These are phyloP conservation scores for Ophiostoma fasciatum DNA, from an alignment of 2,329 filamentous ascomycete genomes.

Conservation along the genomic window DNA sequence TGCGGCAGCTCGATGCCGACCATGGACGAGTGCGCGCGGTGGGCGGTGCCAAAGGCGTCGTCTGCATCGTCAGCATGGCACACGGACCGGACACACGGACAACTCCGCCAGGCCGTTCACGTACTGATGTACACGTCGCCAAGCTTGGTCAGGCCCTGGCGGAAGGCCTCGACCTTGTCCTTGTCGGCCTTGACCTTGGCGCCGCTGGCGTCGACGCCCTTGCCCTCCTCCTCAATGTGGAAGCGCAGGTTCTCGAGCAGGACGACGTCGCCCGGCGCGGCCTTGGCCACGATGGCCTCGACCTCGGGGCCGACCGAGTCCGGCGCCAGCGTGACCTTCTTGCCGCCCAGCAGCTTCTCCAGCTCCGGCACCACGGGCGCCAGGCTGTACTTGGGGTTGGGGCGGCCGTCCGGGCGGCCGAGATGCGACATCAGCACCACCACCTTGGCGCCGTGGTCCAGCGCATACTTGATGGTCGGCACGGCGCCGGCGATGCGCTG, in stretches of 20 bases:
- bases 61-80: conserved; percentile 38
- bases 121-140: conserved; percentile 92
- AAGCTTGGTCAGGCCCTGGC: conserved; percentile 84
- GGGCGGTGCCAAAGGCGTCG: conserved; percentile 95
- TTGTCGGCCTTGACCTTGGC: conserved; percentile 99
- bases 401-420: conserved; percentile 81
- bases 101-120: too few relatives aligned
- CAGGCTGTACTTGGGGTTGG: conserved; percentile 86
- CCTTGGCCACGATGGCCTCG: conserved; percentile 77
- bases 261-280: conserved; percentile 66
- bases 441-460: conserved; percentile 79
- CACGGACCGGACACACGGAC: too few relatives aligned
- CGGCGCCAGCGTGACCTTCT: conserved; percentile 72
- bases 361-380: conserved; percentile 83
- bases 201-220: conserved; percentile 80
- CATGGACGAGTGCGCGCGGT: conserved; percentile 98
- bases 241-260: conserved; percentile 97
- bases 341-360: conserved; percentile 70
- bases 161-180: conserved; percentile 80
- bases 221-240: conserved; percentile 96
- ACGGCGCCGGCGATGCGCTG: conserved; percentile 95
- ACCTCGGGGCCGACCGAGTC: conserved; percentile 85
- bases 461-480: conserved; percentile 87
- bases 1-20: conserved; percentile 90
- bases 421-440: conserved; percentile 98